Percentiles rank a stretch among this genome's conserved stretches.
Conservation (phyloP, 257 asterid species). For the Euphrasia confusa region DNA sequence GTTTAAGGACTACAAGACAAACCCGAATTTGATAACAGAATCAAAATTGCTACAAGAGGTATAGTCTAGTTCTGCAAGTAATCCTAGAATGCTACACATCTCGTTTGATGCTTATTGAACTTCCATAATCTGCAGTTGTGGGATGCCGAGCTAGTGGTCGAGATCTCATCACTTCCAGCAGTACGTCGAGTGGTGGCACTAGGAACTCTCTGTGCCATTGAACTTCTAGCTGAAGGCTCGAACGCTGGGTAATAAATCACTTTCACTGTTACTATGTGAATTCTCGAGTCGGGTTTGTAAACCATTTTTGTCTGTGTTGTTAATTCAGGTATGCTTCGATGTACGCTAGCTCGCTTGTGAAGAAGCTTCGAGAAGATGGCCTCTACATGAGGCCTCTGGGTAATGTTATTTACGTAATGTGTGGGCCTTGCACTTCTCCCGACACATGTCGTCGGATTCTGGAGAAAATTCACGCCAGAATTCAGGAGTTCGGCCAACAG, state of each 20-base stretch:
- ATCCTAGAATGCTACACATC: not conserved
- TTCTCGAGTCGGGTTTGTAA: not conserved
- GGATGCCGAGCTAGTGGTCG: constrained; percentile 55
- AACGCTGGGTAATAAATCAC: constrained; percentile 62
- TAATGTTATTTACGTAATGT: constrained; percentile 78
- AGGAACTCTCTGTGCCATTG: constrained; percentile 89
- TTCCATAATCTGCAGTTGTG: constrained; percentile 46
- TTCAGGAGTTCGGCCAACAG: constrained; percentile 51
- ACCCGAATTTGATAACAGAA: constrained; percentile 53
- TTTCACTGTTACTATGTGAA: not conserved
- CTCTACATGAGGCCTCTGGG: constrained; percentile 90
- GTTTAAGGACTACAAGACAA: constrained; percentile 64
- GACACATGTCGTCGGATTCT: constrained; percentile 45
- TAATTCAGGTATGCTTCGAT: constrained; percentile 71
- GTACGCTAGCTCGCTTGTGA: constrained; percentile 60
- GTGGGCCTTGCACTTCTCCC: constrained; percentile 82
- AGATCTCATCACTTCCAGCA: constrained; percentile 67
- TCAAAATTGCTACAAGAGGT: constrained; percentile 77
- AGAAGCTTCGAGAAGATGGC: constrained; percentile 75
- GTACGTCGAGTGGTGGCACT: constrained; percentile 68
- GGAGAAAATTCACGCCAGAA: constrained; percentile 48
- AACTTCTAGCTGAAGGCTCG: constrained; percentile 71
- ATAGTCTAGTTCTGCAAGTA: constrained; percentile 11
- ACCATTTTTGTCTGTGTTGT: not conserved
- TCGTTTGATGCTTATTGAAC: not conserved